A percentile compares a stretch with the other conserved stretches of the same genome.
Evolutionary conservation across 2,329 filamentous ascomycete species (phyloP).

Genomic region (Colletotrichum tropicicola): DNA sequence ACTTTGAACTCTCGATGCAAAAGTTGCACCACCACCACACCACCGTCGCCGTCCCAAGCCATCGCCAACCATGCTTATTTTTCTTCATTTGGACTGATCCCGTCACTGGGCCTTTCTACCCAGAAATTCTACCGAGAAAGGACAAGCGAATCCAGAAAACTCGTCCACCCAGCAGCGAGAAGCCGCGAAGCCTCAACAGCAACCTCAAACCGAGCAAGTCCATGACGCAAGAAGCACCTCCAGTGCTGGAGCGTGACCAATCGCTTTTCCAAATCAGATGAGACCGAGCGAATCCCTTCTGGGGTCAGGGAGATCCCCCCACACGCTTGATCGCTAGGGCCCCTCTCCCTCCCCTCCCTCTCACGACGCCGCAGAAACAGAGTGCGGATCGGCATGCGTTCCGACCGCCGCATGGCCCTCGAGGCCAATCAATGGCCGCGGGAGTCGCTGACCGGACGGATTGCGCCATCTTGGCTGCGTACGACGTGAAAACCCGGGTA

Average conservation of each 20-base stretch:
- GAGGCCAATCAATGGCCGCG: constrained; percentile 9
- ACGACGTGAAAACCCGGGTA: not conserved
- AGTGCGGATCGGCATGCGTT: constrained; percentile 20
- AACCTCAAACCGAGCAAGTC: not conserved
- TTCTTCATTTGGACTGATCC: no score
- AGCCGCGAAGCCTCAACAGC: no score
- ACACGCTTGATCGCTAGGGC: constrained; percentile 4
- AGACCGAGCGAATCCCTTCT: not conserved
- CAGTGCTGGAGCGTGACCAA: not conserved
- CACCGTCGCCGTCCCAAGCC: not conserved
- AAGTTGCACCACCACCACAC: not conserved
- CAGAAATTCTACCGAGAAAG: no score
- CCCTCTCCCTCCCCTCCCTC: not conserved
- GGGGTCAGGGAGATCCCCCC: not conserved
- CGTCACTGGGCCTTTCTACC: no score
- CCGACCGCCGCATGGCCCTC: not conserved
- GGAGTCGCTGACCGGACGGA: not conserved
- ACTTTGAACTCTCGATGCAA: not conserved
- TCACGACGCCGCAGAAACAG: not conserved
- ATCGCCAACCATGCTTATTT: not conserved
- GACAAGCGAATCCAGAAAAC: no score
- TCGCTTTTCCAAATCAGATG: not conserved
- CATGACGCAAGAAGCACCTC: constrained; percentile 6
- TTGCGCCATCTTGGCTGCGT: constrained; percentile 17
- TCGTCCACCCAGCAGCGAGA: no score